phyloP scores from a whole-genome alignment of 2,329 filamentous ascomycete species.

The Trichoderma arundinaceum region DNA sequence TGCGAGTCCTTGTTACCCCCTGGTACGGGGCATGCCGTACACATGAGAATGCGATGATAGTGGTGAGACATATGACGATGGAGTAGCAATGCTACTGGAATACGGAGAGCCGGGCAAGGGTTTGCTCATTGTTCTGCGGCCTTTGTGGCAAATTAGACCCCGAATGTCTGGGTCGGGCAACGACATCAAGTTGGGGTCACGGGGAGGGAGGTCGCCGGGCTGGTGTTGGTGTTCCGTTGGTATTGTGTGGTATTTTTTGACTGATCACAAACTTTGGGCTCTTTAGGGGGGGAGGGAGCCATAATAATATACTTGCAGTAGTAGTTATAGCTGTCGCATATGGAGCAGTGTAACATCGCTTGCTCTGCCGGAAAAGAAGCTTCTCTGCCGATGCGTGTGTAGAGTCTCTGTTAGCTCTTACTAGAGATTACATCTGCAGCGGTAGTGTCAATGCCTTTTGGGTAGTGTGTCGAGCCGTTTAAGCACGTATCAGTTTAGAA shows the following conservation, averaged over 20 bases:
- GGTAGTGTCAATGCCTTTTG: no score
- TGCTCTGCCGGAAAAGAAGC: not conserved
- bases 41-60: slow-evolving; percentile 7
- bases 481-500: not conserved
- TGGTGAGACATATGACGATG: slow-evolving; percentile 20
- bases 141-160: slow-evolving; percentile 18
- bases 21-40: not conserved
- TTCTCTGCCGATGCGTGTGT: not conserved
- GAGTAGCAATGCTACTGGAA: slow-evolving; percentile 10
- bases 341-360: slow-evolving; percentile 1
- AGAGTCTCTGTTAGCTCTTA: not conserved
- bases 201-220: not conserved
- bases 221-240: not conserved
- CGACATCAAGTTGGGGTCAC: slow-evolving; percentile 18
- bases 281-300: not conserved
- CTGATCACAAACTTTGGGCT: slow-evolving; percentile 11
- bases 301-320: not conserved
- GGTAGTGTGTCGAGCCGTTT: no score
- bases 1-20: not conserved
- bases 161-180: slow-evolving; percentile 14
- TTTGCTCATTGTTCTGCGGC: not conserved
- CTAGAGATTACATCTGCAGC: not conserved
- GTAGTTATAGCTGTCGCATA: not conserved
- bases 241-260: not conserved
- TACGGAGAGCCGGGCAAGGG: slow-evolving; percentile 1